Conservation (phyloP, 179 eudicot genomes). For the Kewa caespitosa region DNA sequence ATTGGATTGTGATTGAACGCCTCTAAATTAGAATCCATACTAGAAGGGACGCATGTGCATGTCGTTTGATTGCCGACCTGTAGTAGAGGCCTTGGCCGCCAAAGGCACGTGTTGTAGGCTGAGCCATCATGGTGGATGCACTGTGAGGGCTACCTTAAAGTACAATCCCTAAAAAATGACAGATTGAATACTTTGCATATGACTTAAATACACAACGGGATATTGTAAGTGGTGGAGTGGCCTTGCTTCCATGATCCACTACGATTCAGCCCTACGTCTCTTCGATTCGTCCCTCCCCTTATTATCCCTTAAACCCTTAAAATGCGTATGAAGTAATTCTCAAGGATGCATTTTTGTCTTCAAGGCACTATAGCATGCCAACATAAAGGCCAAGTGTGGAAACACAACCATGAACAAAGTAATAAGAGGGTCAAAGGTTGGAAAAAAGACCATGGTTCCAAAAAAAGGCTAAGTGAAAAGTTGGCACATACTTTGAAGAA, state of each 20-base stretch:
- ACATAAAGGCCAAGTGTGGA: no score
- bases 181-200: slow-evolving; percentile 9
- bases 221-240: not conserved
- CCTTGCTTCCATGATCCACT: not conserved
- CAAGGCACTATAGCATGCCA: no score
- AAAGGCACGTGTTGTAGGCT: not conserved
- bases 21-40: no score
- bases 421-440: no score
- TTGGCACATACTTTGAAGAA: no score
- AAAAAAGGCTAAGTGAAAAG: no score
- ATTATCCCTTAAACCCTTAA: no score
- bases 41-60: slow-evolving; percentile 14
- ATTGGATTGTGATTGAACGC: no score
- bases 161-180: not conserved
- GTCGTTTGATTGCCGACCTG: not conserved
- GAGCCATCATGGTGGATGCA: not conserved
- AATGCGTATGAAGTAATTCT: no score
- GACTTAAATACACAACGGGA: slow-evolving; percentile 8
- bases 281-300: not conserved
- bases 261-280: not conserved
- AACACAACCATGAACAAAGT: no score
- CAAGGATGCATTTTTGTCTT: no score
- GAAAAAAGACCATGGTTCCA: no score
- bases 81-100: not conserved
- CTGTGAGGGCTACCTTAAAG: not conserved